These are phyloP conservation scores for Pogostemon cablin DNA, from an alignment of 257 asterid genomes.

Conservation along the genomic window DNA sequence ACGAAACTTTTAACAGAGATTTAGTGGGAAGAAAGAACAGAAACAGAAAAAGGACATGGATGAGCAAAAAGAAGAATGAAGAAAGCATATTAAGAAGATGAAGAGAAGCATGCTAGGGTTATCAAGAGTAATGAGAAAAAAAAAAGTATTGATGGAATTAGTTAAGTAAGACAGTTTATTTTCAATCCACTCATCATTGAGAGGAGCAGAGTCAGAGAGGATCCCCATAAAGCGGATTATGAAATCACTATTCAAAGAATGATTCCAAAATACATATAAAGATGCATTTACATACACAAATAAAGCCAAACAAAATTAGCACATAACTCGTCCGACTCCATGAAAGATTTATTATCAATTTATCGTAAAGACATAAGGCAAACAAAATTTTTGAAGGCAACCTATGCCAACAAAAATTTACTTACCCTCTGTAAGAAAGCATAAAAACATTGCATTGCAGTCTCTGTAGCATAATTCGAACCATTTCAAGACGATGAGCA, in stretches of 20 bases:
- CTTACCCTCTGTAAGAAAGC: conserved; percentile 99
- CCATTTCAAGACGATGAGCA: conserved; percentile 99
- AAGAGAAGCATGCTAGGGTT: neutral
- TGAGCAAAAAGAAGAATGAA: neutral
- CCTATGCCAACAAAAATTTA: neutral
- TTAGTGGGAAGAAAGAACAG: neutral
- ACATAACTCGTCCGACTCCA: conserved; percentile 1
- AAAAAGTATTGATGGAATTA: neutral
- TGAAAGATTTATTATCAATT: neutral
- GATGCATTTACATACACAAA: neutral
- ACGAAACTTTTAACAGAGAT: conserved; percentile 24
- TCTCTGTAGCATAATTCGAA: conserved; percentile 74
- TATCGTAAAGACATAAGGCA: neutral
- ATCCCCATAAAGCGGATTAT: neutral
- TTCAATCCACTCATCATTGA: neutral
- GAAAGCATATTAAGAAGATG: conserved; percentile 22
- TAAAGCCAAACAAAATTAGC: conserved; percentile 1
- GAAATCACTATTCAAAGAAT: neutral
- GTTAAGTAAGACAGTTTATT: neutral
- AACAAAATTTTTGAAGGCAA: conserved; percentile 15
- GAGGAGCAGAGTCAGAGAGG: neutral
- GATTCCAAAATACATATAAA: neutral
- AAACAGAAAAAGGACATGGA: conserved; percentile 15
- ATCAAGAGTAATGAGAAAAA: neutral
- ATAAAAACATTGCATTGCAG: conserved; percentile 96